Evolutionary conservation across 2,329 filamentous ascomycete genomes (phyloP), one percentile per base, ranked within the genome.

Genomic region (Ilyonectria sp.): DNA sequence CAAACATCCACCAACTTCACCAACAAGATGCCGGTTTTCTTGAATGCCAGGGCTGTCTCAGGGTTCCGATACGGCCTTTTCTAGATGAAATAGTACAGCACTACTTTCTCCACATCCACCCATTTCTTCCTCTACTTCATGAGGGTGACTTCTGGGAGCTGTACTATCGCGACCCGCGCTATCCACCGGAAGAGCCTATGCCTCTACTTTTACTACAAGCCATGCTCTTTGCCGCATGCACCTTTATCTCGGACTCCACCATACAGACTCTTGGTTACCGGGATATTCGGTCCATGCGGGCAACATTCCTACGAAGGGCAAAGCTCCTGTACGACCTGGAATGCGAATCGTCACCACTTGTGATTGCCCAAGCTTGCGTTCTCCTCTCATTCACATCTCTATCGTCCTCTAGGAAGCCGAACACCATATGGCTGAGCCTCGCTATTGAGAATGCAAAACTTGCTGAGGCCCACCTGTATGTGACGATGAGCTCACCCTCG

Each of bases 11-110:
- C 47, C 77, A 78, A 53, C 78, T 84, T 56, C 79, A 82, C 52
- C 79, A 80, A 1, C 82, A 85, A 68, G 84, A 86, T 69, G 79
- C 84, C 65, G 82, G 81, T 58, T 86, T 82, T 67, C 76, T 87
- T 23, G 80, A 82, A 47, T 77, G 80, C 2, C 83, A 86, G 68
- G 82, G 82, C 4, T 85, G 84, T 67, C 76, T 86, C 3, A 79
- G 80, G 19, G 75, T 86, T 10, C 85, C 85, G 0, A 80, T 78
- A 0, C 77, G 79, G 31, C 65, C 76, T 1, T 76, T 82, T 1
- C 74, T 86, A 0, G 82, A 86, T 54, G 82, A 85, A 58, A 85
- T 87, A 63, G 78, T 87, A 5, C 79, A 82, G 67, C 80, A 85
- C 52, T 85, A 84, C 69, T 85, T 85, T 60, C 72, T 84, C 10